These are phyloP conservation scores for Sclerotinia borealis DNA, from an alignment of 2,329 filamentous ascomycete species.

Conservation along the genomic window DNA sequence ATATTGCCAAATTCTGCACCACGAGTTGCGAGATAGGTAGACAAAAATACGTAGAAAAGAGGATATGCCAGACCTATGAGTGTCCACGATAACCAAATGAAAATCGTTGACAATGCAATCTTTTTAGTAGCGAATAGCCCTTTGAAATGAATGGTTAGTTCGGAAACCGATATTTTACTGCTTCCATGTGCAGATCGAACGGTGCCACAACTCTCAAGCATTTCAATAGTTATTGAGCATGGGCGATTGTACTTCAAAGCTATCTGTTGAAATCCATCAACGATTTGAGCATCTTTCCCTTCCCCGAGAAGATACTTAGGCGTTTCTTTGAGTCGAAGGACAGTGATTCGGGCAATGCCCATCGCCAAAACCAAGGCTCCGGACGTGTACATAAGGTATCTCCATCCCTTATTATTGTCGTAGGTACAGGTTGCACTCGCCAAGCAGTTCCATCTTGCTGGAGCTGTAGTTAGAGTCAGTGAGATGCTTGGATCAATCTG, in stretches of 20 bases:
- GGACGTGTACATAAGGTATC: slow-evolving; percentile 49
- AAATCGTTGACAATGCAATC: slow-evolving; percentile 53
- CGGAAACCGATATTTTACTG: slow-evolving; percentile 31
- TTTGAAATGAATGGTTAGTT: slow-evolving; percentile 47
- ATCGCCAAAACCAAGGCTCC: slow-evolving; percentile 50
- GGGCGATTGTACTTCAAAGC: slow-evolving; percentile 47
- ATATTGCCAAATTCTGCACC: slow-evolving; percentile 51
- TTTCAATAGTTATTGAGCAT: slow-evolving; percentile 45
- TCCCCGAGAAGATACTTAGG: slow-evolving; percentile 51
- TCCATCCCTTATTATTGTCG: slow-evolving; percentile 50
- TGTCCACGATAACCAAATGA: slow-evolving; percentile 66
- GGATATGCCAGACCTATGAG: slow-evolving; percentile 68
- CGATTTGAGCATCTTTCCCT: slow-evolving; percentile 45
- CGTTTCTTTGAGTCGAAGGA: slow-evolving; percentile 49
- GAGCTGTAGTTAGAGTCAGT: slow-evolving; percentile 20
- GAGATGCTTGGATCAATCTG: background rate
- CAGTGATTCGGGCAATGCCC: slow-evolving; percentile 45
- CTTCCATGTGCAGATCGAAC: slow-evolving; percentile 29
- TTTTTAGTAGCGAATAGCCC: slow-evolving; percentile 59
- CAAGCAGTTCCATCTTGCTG: slow-evolving; percentile 41
- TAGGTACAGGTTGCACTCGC: slow-evolving; percentile 38
- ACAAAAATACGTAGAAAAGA: slow-evolving; percentile 69
- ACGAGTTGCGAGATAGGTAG: slow-evolving; percentile 53
- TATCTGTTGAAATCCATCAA: slow-evolving; percentile 43
- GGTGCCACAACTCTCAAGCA: slow-evolving; percentile 41